A percentile compares a stretch with the other conserved stretches of the same genome.
phyloP scores from a whole-genome alignment of 2,329 filamentous ascomycete species.

The Uncinocarpus reesii region DNA sequence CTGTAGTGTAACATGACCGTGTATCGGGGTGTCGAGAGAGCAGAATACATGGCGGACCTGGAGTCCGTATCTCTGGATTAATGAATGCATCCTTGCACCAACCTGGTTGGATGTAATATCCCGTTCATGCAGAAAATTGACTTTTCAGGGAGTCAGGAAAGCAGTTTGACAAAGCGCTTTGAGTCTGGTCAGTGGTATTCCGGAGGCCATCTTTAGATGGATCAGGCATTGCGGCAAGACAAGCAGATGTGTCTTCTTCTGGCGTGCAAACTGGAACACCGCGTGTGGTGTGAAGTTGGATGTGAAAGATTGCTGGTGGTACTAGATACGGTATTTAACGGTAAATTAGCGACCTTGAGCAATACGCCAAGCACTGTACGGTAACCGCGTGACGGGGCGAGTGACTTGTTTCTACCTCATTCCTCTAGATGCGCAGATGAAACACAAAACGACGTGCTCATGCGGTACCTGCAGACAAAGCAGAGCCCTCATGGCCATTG shows the following conservation, averaged over 20 bases:
- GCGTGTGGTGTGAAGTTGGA: too few relatives aligned
- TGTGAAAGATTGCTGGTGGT: too few relatives aligned
- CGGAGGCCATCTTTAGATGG: too few relatives aligned
- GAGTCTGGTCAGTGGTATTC: too few relatives aligned
- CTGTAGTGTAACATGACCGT: conserved; percentile 12
- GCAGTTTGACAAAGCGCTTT: too few relatives aligned
- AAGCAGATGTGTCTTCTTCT: too few relatives aligned
- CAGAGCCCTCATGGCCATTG: neutral
- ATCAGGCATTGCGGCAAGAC: too few relatives aligned
- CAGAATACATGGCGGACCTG: neutral
- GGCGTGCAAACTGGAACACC: too few relatives aligned
- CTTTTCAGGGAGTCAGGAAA: neutral
- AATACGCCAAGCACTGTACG: neutral
- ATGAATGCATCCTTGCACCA: conserved; percentile 1
- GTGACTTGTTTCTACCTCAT: conserved; percentile 3
- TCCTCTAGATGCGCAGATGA: conserved; percentile 1
- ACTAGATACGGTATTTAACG: neutral
- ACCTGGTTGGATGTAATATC: conserved; percentile 5
- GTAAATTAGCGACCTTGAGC: conserved; percentile 1
- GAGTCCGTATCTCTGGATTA: neutral
- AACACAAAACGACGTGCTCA: conserved; percentile 7
- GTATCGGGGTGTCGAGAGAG: conserved; percentile 3
- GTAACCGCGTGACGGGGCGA: neutral
- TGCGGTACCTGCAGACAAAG: conserved; percentile 7
- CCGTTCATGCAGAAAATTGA: neutral